phyloP scores from a whole-genome alignment of 305 asterid species.

The Galium porrigens region DNA sequence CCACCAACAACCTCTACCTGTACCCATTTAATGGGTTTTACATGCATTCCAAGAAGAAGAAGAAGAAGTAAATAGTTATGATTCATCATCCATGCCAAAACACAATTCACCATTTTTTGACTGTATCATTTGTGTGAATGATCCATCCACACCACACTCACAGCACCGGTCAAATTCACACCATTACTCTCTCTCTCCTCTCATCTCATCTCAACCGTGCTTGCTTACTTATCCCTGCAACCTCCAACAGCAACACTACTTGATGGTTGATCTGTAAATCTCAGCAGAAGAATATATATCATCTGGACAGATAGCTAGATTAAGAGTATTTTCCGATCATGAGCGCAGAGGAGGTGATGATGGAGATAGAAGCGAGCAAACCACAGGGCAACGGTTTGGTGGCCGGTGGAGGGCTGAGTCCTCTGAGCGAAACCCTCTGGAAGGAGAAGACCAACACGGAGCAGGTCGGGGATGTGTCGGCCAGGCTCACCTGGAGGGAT shows the following conservation, averaged over 20 bases:
- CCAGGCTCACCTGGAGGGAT: constrained; percentile 80
- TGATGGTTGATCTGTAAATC: background rate
- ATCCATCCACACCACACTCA: background rate
- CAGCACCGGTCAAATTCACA: constrained; percentile 40
- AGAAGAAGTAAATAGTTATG: background rate
- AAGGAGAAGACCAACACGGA: constrained; percentile 73
- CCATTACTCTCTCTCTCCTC: constrained; percentile 17
- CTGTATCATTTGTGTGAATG: constrained; percentile 13
- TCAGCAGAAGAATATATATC: background rate
- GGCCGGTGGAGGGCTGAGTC: constrained; percentile 81
- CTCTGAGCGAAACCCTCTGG: constrained; percentile 82
- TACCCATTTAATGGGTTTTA: constrained; percentile 11
- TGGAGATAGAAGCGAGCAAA: constrained; percentile 76
- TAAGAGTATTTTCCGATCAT: too few relatives aligned
- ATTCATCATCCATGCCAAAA: constrained; percentile 1
- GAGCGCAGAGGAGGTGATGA: constrained; percentile 41
- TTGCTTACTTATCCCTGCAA: background rate
- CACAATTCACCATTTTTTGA: background rate
- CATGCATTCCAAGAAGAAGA: constrained; percentile 1
- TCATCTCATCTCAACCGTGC: background rate
- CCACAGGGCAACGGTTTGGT: constrained; percentile 55
- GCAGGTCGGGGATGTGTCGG: constrained; percentile 75
- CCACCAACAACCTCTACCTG: constrained; percentile 10
- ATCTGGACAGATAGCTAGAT: too few relatives aligned
- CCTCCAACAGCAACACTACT: background rate